These are phyloP conservation scores for Cladosporium austrohemisphaericum DNA, from an alignment of 2,329 filamentous ascomycete genomes.

Conservation along the genomic window DNA sequence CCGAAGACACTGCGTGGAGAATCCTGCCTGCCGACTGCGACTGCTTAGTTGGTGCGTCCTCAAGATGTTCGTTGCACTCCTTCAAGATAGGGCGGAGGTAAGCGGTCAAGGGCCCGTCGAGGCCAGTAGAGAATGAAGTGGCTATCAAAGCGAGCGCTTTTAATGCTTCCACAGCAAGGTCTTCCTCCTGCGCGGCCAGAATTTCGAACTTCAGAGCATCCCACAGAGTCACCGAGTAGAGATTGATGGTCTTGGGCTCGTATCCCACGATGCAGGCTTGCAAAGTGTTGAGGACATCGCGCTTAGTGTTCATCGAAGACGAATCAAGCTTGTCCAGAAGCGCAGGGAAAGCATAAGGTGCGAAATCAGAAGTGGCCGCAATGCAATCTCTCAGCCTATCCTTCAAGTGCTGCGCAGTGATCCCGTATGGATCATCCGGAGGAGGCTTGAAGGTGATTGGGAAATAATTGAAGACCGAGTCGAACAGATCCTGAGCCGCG, in stretches of 20 bases:
- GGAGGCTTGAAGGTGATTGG: constrained; percentile 68
- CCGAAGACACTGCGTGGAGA: constrained; percentile 53
- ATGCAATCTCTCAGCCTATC: constrained; percentile 62
- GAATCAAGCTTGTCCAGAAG: constrained; percentile 67
- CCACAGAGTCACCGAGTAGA: constrained; percentile 64
- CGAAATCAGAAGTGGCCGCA: constrained; percentile 58
- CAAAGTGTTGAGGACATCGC: constrained; percentile 63
- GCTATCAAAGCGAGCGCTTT: constrained; percentile 54
- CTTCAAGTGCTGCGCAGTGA: constrained; percentile 66
- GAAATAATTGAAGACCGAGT: constrained; percentile 69
- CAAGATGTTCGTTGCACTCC: constrained; percentile 65
- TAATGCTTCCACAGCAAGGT: constrained; percentile 59
- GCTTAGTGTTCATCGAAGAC: constrained; percentile 65
- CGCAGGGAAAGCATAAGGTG: constrained; percentile 64
- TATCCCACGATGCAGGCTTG: constrained; percentile 58
- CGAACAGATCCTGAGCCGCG: constrained; percentile 61
- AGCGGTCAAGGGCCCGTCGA: constrained; percentile 46
- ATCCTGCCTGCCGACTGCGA: constrained; percentile 63
- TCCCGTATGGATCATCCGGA: constrained; percentile 65
- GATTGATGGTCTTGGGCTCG: constrained; percentile 55
- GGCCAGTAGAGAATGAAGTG: constrained; percentile 49
- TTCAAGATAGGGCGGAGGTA: constrained; percentile 61
- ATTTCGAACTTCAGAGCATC: constrained; percentile 67
- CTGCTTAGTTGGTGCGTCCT: constrained; percentile 66
- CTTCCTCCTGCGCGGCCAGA: constrained; percentile 63